These are phyloP conservation scores for Phialophora macrospora DNA, from an alignment of 2,329 filamentous ascomycete genomes.

Conservation along the genomic window DNA sequence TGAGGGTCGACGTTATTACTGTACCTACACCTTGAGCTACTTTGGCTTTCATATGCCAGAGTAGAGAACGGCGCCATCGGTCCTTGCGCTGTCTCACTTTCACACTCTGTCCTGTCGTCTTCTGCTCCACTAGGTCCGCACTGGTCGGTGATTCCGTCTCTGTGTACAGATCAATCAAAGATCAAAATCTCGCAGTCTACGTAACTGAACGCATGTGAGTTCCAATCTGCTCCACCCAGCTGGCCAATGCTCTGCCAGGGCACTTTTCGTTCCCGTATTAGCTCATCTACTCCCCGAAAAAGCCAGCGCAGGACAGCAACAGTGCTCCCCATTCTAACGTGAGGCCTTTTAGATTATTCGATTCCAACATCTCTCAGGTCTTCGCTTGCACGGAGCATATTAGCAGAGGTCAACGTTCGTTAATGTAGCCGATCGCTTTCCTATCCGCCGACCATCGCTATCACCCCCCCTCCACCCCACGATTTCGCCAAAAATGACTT, in stretches of 20 bases:
- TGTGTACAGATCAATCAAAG: slow-evolving; percentile 16
- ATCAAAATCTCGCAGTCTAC: slow-evolving; percentile 27
- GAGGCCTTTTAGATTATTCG: slow-evolving; percentile 22
- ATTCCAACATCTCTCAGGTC: slow-evolving; percentile 14
- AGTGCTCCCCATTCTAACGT: slow-evolving; percentile 25
- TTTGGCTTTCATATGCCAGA: slow-evolving; percentile 32
- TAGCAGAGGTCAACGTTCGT: slow-evolving; percentile 22
- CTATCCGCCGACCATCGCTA: slow-evolving; percentile 11
- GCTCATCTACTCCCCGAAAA: slow-evolving; percentile 24
- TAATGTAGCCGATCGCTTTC: slow-evolving; percentile 31
- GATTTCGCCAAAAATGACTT: slow-evolving; percentile 33
- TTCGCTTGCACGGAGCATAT: slow-evolving; percentile 6
- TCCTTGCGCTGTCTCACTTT: slow-evolving; percentile 24
- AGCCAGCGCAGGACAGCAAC: slow-evolving; percentile 1
- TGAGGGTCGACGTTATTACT: slow-evolving; percentile 20
- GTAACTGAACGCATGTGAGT: slow-evolving; percentile 27
- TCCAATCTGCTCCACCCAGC: slow-evolving; percentile 18
- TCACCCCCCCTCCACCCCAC: slow-evolving; percentile 6
- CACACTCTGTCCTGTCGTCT: slow-evolving; percentile 11
- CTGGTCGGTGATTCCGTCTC: slow-evolving; percentile 21
- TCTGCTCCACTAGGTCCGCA: slow-evolving; percentile 23
- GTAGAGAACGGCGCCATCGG: slow-evolving; percentile 8
- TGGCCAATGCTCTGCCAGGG: slow-evolving; percentile 18
- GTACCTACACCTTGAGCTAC: slow-evolving; percentile 14
- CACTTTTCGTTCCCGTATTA: slow-evolving; percentile 29